Base-by-base conservation (phyloP, 768 basidiomycete genomes). In the Agaricus blazei region DNA sequence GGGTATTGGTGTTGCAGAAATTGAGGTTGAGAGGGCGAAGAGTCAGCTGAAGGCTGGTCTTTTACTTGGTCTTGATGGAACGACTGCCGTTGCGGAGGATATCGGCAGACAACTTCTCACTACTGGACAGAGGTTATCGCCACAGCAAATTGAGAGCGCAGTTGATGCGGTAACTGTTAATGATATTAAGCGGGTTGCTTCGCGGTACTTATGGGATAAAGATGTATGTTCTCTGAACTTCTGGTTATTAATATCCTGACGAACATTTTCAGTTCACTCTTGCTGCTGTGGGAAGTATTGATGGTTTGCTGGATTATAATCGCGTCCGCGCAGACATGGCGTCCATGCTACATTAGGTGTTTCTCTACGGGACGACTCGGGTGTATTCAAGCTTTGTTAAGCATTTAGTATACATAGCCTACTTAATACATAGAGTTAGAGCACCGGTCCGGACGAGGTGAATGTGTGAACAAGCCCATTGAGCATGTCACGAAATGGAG, bases 61-160 rank as follows among this genome's bases (percentile, higher is more conserved):
- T 61, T 76, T 99, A 42, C 83, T 99, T 48, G 79, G 87, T 56
- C 77, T 98, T 42, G 97, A 98, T 64, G 97, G 97, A n/a, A 89
- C 93, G 15, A 98, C 94, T 31, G 93, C 94, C 51, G 82, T 95
- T 59, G 96, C 97, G 34, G 97, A 99, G 77, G 97, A 99, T 65
- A 94, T 98, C 71, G 96, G 97, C n/a, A 78, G 95, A 63, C 96
- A 98, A 68, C 80, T 99, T 58, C 91, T 99, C 58, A 98, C 96
- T 34, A 93, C 85, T 59, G 97, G 97, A 53, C 85, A 79, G 60
- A 79, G 97, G 64, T 79, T 89, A 74, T 89, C 94, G 15, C 96
- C 97, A 48, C 82, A 87, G 69, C 93, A 99, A 74, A 93, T 95
- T 60, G 97, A 98, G 79, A 79, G 79, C 54, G 92, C 93, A 26